A percentile compares a stretch with the other conserved stretches of the same genome.
Evolutionary conservation across 805 yeast species (phyloP).

Genomic region (Saturnispora serradocipensis): DNA sequence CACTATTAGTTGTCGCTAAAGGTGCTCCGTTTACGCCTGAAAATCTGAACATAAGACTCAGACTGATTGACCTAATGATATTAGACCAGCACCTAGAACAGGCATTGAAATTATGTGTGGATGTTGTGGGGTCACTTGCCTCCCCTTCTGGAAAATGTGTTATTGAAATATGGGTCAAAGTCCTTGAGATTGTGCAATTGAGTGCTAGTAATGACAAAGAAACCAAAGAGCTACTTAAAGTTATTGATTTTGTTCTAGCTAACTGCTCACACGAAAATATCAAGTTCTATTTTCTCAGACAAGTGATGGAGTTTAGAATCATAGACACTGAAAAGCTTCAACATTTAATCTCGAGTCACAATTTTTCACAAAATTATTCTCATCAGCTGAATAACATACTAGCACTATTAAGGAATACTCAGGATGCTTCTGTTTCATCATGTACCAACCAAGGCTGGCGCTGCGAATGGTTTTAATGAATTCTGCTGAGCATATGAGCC

Average conservation of each 20-base stretch:
- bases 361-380: not conserved
- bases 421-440: not conserved
- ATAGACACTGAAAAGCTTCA: not conserved
- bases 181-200: constrained; percentile 32
- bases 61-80: constrained; percentile 37
- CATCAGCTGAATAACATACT: not conserved
- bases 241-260: not conserved
- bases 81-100: constrained; percentile 27
- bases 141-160: constrained; percentile 30
- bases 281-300: not conserved
- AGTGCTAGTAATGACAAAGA: constrained; percentile 9
- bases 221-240: not conserved
- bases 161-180: constrained; percentile 20
- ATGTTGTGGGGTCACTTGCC: constrained; percentile 22
- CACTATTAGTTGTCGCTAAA: constrained; percentile 12
- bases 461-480: not conserved
- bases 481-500: not conserved
- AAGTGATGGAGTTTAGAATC: not conserved
- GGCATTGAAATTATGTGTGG: constrained; percentile 31
- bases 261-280: not conserved
- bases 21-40: constrained; percentile 1
- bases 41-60: constrained; percentile 24
- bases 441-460: not conserved
- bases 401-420: not conserved
- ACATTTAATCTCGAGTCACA: not conserved